Conservation (phyloP, 2,329 filamentous ascomycete genomes). For the Colletotrichum plurivorum region DNA sequence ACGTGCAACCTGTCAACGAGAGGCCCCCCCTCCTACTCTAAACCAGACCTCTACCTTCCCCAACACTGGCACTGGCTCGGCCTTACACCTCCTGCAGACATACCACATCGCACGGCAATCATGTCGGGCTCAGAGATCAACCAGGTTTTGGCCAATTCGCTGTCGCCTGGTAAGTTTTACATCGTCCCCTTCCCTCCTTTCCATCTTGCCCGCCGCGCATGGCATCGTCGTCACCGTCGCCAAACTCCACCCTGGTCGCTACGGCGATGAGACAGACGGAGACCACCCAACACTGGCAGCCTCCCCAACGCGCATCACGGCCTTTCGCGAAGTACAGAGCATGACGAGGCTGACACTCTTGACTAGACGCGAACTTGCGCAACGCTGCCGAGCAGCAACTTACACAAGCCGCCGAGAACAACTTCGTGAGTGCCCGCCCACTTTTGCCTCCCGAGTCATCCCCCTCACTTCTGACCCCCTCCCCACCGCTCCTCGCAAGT, state of each 20-base stretch:
- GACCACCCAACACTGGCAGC: constrained; percentile 16
- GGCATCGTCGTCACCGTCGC: constrained; percentile 20
- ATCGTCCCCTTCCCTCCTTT: constrained; percentile 8
- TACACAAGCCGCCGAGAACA: constrained; percentile 89
- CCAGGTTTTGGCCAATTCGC: constrained; percentile 96
- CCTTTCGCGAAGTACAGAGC: background rate
- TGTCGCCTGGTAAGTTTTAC: constrained; percentile 84
- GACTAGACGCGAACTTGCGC: constrained; percentile 87
- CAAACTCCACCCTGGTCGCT: constrained; percentile 28
- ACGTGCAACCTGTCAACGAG: constrained; percentile 39
- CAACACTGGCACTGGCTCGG: constrained; percentile 38
- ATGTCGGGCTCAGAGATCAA: constrained; percentile 93
- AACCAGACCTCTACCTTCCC: constrained; percentile 27
- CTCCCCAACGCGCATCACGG: constrained; percentile 21
- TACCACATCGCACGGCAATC: constrained; percentile 53
- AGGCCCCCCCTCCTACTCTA: constrained; percentile 28
- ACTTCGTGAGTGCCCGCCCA: constrained; percentile 80
- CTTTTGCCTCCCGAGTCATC: constrained; percentile 36
- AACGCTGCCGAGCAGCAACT: constrained; percentile 95
- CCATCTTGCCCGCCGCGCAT: constrained; percentile 23
- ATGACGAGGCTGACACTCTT: constrained; percentile 44
- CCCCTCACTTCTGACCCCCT: constrained; percentile 32
- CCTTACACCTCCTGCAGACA: constrained; percentile 32
- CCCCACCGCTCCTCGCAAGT: constrained; percentile 27
- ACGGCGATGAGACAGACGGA: constrained; percentile 22